Conservation (phyloP, 768 basidiomycete species). For the Suillus tomentosus region DNA sequence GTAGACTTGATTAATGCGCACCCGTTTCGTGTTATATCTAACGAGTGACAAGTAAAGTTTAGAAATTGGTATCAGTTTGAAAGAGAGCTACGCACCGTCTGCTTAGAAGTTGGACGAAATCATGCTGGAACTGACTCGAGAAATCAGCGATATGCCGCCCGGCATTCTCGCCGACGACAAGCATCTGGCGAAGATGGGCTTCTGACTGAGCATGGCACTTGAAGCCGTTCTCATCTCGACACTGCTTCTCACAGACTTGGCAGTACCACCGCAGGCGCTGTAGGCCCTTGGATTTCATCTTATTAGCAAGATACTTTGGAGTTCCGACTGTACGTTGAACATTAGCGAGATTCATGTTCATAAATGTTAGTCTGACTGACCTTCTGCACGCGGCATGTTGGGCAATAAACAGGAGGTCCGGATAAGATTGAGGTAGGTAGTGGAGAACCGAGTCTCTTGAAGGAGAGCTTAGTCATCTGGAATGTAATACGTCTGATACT, state of each 20-base stretch:
- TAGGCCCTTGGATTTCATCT: slow-evolving; percentile 96
- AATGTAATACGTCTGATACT: not conserved
- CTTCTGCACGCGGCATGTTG: slow-evolving; percentile 85
- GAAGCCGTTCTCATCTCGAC: slow-evolving; percentile 98
- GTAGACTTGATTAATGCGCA: slow-evolving; percentile 92
- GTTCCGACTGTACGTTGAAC: slow-evolving; percentile 63
- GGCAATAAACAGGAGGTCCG: slow-evolving; percentile 11
- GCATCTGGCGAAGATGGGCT: slow-evolving; percentile 93
- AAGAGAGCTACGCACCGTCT: slow-evolving; percentile 57
- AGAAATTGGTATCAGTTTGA: not conserved
- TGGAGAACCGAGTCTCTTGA: not conserved
- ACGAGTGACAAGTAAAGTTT: slow-evolving; percentile 8
- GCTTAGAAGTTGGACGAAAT: slow-evolving; percentile 89
- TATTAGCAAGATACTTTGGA: slow-evolving; percentile 88
- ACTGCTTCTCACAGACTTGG: slow-evolving; percentile 99
- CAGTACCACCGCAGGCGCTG: slow-evolving; percentile 98
- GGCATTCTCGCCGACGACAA: slow-evolving; percentile 93
- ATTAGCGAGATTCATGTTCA: not conserved
- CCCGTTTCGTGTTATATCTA: slow-evolving; percentile 86
- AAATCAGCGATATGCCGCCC: slow-evolving; percentile 91
- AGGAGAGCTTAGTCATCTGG: not conserved
- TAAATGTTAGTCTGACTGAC: slow-evolving; percentile 33
- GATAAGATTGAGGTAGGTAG: slow-evolving; percentile 4
- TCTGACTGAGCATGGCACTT: slow-evolving; percentile 92
- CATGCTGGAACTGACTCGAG: slow-evolving; percentile 84